Base-by-base conservation (phyloP, 2,329 filamentous ascomycete genomes). In the Cordyceps militaris region DNA sequence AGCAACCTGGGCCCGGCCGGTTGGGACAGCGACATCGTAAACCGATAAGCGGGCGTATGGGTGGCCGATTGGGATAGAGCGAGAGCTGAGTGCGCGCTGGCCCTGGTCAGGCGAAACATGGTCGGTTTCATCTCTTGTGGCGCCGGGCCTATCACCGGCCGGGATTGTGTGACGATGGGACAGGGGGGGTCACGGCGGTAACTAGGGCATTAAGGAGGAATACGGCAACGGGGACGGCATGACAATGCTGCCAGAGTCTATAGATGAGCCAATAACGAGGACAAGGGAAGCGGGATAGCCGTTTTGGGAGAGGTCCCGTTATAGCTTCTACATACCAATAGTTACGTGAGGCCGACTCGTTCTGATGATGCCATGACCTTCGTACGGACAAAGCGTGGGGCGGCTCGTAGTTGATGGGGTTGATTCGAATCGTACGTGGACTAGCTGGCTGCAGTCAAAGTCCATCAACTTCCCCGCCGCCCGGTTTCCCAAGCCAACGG, bases 91-190 rank as follows among this genome's bases (percentile, higher is more conserved):
- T 38, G 51, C 36, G 50, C 36, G 50, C n/a, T 19, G 54, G 9
- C 26, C 53, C 32, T 48, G 30, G 59, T 42, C 36, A 24, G 61
- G 57, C 64, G 65, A 66, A 66, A 66, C 65, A 59, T 60, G 57
- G 62, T 60, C 57, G 56, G 65, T 66, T 66, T 66, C 65, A 66
- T 51, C 59, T 56, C 61, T 56, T 47, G 59, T 58, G 53, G 51
- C 50, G 54, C 42, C 50, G 44, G 55, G 48, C 62, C 64, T 59
- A 63, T 64, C 61, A 60, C 34, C 55, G 14, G 32, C 54, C 24
- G 34, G 44, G 30, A 16, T 11, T 32, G 23, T 24, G 32, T n/a
- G 28, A 48, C 51, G 28, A 44, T 11, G n/a, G 14, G 28, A 43
- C 24, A 44, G 21, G n/a, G 34, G 34, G 55, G 9, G 16, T 5